Base-by-base conservation (phyloP, 2,329 filamentous ascomycete genomes). In the Fusarium robinianum region DNA sequence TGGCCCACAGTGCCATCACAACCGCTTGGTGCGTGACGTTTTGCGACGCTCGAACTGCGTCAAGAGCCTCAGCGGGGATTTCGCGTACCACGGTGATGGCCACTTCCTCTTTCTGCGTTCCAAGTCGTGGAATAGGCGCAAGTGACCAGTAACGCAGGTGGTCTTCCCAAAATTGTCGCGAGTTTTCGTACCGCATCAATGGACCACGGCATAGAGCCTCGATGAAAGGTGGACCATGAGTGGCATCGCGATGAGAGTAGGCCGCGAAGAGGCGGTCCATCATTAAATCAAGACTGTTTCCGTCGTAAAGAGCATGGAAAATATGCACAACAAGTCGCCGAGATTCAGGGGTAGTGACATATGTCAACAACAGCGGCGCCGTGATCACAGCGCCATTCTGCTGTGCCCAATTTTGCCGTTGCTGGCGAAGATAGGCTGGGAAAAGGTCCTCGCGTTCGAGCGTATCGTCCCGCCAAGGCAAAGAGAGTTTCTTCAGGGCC, bases 281-380 rank as follows among this genome's bases (percentile, higher is more conserved):
- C 25, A 95, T 75, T 16, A 89, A 65, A 2, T 78, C 75, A 25
- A 95, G 77, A 49, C 90, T 92, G 53, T 80, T 85, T 2, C 90
- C 91, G 66, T 96, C 91, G 57, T 96, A 96, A 0, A 96, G 66
- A 0, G 80, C 90, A 63, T 96, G 91, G 67, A 96, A 95, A 1
- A 95, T 83, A 31, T 86, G 78, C 3, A 95, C 59, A 3, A 75
- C 67, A 21, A 95, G 67, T 0, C 74, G 51, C 6, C 58, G 57
- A 2, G 54, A 56, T 1, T 51, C 53, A 1, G 84, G 84, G 6
- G 64, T 67, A 3, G 59, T 55, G 2, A 86, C 50, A 4, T 78
- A 67, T 2, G 67, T 62, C 8, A 62, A 30, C 5, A 48, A 34
- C 4, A 62, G 33, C 12, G 59, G 59, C 8, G 46, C 41, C 3